These are phyloP conservation scores for Brettanomyces anomalus DNA, from an alignment of 805 yeast genomes.

Conservation along the genomic window DNA sequence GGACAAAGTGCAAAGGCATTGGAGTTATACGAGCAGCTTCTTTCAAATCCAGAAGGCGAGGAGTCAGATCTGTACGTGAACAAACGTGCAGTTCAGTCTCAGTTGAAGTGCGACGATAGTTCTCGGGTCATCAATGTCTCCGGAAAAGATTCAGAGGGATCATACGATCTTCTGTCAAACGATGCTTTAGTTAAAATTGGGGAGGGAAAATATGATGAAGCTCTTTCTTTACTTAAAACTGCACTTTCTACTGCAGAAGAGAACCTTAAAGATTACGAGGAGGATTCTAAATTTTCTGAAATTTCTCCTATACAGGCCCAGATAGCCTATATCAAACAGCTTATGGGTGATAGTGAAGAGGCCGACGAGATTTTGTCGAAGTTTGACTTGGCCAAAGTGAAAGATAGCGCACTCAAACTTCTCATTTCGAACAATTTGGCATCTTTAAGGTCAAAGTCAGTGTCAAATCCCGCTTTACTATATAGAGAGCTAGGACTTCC, in stretches of 20 bases:
- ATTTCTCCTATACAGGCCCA: conserved; percentile 54
- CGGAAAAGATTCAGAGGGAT: conserved; percentile 5
- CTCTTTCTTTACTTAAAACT: conserved; percentile 34
- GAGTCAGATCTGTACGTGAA: conserved; percentile 48
- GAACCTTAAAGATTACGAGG: conserved; percentile 31
- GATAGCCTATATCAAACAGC: conserved; percentile 44
- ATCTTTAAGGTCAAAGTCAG: conserved; percentile 16
- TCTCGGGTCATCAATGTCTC: background rate
- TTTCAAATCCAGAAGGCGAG: conserved; percentile 32
- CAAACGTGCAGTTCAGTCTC: conserved; percentile 61
- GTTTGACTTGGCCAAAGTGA: conserved; percentile 22
- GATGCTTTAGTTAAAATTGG: conserved; percentile 42
- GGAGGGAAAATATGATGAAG: conserved; percentile 28
- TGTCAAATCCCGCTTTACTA: conserved; percentile 16
- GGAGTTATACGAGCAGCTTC: conserved; percentile 34
- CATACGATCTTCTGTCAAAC: conserved; percentile 57
- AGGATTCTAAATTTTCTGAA: conserved; percentile 41
- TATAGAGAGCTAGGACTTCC: conserved; percentile 25
- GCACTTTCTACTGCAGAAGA: conserved; percentile 36
- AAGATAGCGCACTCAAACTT: conserved; percentile 32
- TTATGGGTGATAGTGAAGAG: conserved; percentile 25
- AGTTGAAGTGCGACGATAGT: conserved; percentile 18
- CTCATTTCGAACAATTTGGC: conserved; percentile 37
- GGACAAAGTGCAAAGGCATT: conserved; percentile 40
- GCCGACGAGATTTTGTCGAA: conserved; percentile 30